These are phyloP conservation scores for Aspergillus steynii DNA, from an alignment of 495 filamentous ascomycete genomes.

Conservation along the genomic window DNA sequence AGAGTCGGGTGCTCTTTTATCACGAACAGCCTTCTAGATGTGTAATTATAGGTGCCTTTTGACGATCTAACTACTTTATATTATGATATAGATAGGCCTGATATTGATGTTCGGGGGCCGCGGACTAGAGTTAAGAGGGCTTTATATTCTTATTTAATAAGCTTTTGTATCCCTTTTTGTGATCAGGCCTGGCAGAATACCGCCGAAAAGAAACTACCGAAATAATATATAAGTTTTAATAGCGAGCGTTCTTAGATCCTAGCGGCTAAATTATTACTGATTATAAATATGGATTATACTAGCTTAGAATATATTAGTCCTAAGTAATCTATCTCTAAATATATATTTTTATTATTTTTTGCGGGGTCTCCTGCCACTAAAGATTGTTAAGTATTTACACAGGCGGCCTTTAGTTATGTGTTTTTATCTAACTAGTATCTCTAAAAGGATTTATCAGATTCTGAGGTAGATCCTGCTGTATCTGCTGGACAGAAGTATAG, in stretches of 20 bases:
- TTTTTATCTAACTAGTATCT: conserved; percentile 5
- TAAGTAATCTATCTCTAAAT: conserved; percentile 13
- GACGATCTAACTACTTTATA: conserved; percentile 37
- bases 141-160: conserved; percentile 23
- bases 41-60: conserved; percentile 35
- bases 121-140: conserved; percentile 16
- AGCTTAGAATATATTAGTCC: conserved; percentile 18
- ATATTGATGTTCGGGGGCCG: too few species aligned
- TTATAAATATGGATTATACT: conserved; percentile 15
- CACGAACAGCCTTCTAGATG: conserved; percentile 28
- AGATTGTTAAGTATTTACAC: conserved; percentile 21
- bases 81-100: conserved; percentile 37
- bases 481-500: conserved; percentile 22
- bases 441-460: conserved; percentile 17
- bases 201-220: conserved; percentile 14
- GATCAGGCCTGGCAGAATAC: conserved; percentile 31
- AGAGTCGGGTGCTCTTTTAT: conserved; percentile 25
- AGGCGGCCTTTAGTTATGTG: conserved; percentile 21
- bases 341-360: conserved; percentile 10
- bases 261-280: conserved; percentile 13
- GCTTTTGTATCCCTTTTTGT: conserved; percentile 16
- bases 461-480: conserved; percentile 19
- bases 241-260: conserved; percentile 16
- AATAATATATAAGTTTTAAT: conserved; percentile 21
- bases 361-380: conserved; percentile 15